Conservation (phyloP, 257 asterid species). For the Ophiorrhiza pumila region DNA sequence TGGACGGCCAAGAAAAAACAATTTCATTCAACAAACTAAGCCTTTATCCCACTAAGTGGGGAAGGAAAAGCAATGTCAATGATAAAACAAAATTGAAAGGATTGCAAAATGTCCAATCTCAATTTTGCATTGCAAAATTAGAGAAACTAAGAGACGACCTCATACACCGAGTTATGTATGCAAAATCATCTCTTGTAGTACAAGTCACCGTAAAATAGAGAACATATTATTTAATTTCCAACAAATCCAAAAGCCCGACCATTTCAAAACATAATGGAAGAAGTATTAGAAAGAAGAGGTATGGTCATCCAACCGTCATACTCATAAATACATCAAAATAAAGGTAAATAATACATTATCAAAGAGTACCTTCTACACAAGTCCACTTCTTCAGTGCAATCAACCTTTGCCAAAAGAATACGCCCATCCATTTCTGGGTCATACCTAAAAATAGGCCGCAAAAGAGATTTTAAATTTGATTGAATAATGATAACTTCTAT, state of each 20-base stretch:
- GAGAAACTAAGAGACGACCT: not conserved
- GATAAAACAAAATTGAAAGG: conserved; percentile 15
- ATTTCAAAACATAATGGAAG: not conserved
- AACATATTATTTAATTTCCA: not conserved
- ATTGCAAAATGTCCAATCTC: conserved; percentile 15
- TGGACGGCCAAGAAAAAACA: not conserved
- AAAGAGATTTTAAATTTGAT: conserved; percentile 25
- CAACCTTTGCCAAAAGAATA: conserved; percentile 80
- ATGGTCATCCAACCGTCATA: not conserved
- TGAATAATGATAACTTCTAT: conserved; percentile 19
- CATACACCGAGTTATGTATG: not conserved
- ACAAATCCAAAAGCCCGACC: not conserved
- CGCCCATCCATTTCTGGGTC: conserved; percentile 89
- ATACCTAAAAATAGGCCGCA: conserved; percentile 41
- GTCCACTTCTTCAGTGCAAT: conserved; percentile 78
- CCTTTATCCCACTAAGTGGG: too few relatives aligned
- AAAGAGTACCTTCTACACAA: conserved; percentile 71
- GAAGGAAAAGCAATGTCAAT: not conserved
- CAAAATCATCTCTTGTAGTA: not conserved
- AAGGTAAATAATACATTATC: conserved; percentile 10
- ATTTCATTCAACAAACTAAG: too few relatives aligned
- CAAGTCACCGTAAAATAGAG: not conserved
- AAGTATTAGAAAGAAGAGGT: not conserved
- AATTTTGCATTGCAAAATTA: not conserved
- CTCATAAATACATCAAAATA: not conserved